Evolutionary conservation across 805 yeast species (phyloP).

Genomic region (Jamesozyma piceae): DNA sequence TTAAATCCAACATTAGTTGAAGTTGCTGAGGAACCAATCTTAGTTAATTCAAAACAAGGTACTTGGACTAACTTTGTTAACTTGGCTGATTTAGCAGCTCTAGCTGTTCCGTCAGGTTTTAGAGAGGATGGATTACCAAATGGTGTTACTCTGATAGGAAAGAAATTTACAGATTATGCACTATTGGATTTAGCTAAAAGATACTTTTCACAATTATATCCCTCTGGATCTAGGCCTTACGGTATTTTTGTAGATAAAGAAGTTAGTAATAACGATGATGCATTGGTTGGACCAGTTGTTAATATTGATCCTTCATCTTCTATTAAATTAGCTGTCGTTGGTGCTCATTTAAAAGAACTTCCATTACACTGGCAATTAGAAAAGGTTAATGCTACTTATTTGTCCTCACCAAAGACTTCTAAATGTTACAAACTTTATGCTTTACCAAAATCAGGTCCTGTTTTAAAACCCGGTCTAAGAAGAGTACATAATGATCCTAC

Average conservation of each 20-base stretch:
- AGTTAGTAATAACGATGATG: conserved; percentile 9
- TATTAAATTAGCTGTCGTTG: conserved; percentile 83
- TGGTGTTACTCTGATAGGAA: conserved; percentile 79
- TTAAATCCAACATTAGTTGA: conserved; percentile 75
- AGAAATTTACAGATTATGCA: conserved; percentile 81
- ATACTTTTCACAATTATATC: conserved; percentile 44
- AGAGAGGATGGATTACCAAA: conserved; percentile 79
- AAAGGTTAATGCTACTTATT: conserved; percentile 66
- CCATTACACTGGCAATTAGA: conserved; percentile 91
- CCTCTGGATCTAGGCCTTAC: conserved; percentile 41
- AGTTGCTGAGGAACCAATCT: conserved; percentile 67
- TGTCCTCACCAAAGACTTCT: conserved; percentile 61
- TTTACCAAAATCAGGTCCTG: conserved; percentile 70
- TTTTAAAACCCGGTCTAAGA: conserved; percentile 83
- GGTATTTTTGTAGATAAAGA: conserved; percentile 34
- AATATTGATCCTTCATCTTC: conserved; percentile 29
- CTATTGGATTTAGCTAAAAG: conserved; percentile 72
- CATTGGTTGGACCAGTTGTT: conserved; percentile 15
- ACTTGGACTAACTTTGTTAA: conserved; percentile 98
- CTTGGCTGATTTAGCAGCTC: conserved; percentile 84
- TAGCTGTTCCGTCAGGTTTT: conserved; percentile 88
- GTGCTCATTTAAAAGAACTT: conserved; percentile 86
- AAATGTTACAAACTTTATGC: conserved; percentile 69
- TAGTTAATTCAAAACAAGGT: conserved; percentile 84
- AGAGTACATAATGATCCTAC: conserved; percentile 38